Base-by-base conservation (phyloP, 2,329 filamentous ascomycete genomes). In the Colletotrichum sp. region DNA sequence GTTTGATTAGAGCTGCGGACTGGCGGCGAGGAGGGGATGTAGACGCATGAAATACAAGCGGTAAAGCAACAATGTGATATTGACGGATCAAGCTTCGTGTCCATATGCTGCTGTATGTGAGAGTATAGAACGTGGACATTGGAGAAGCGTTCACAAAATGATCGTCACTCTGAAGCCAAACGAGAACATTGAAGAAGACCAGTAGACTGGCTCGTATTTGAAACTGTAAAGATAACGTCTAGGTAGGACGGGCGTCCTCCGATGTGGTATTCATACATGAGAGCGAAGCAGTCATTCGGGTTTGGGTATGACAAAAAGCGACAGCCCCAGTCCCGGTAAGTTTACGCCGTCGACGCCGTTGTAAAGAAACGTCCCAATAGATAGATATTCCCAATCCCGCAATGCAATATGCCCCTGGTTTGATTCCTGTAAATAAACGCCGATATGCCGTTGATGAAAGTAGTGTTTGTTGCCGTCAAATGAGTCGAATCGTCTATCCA, bases 191-290 rank as follows among this genome's bases (percentile, higher is more conserved):
- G 32, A 27, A 6, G 55, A 19, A 57, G 28, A 59, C 67, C 71
- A 65, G 25, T 16, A 64, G 8, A 39, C 44, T 74, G 71, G 67
- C 25, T 65, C 15, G 30, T 48, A 12, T 63, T 48, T 8, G 6
- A 28, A 63, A 19, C 15, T 64, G 32, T 48, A 44, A 48, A 73
- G 32, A 39, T 25, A 59, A 68, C 19, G 57, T 75, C 48, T 64
- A 48, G 55, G 70, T 19, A 25, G 64, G 57, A 68, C 64, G 4
- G 4, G 28, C 19, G 34, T 61, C 68, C n/a, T 36, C 70, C 27
- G 16, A 63, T 15, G 39, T 75, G 73, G 64, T 75, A 75, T 75
- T 75, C 73, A 59, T 75, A 75, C 73, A 73, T 57, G 44, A 39
- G n/a, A 72, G 30, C 8, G 11, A 72, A 55, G 32, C 32, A 34